Conservation (phyloP, 2,329 filamentous ascomycete species). For the Pseudonectria buxi region DNA sequence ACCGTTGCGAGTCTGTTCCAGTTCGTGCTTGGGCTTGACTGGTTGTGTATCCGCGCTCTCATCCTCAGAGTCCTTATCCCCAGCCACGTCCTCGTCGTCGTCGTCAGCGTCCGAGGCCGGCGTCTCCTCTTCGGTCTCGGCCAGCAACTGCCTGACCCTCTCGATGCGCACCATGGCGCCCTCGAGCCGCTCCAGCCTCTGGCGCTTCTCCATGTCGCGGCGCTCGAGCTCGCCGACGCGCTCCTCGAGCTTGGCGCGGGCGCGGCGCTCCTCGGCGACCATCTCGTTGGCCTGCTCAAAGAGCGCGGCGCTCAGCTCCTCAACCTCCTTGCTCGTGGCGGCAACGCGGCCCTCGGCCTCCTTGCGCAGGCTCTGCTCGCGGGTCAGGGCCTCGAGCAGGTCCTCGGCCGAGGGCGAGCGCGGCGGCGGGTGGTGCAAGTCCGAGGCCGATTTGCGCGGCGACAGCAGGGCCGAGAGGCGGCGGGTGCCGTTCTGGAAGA, state of each 20-base stretch:
- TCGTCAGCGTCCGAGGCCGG: too few relatives aligned
- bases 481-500: slow-evolving; percentile 39
- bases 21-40: too few relatives aligned
- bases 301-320: slow-evolving; percentile 67
- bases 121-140: slow-evolving; percentile 21
- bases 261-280: slow-evolving; percentile 70
- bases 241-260: slow-evolving; percentile 64
- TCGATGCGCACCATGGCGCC: slow-evolving; percentile 65
- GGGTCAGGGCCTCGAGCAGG: slow-evolving; percentile 56
- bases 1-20: too few relatives aligned
- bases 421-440: slow-evolving; percentile 15
- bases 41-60: too few relatives aligned
- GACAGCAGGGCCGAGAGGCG: slow-evolving; percentile 40
- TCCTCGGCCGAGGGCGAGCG: slow-evolving; percentile 34
- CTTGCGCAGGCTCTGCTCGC: slow-evolving; percentile 59
- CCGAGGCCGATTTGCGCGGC: slow-evolving; percentile 39
- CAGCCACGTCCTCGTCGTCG: too few relatives aligned
- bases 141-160: slow-evolving; percentile 57
- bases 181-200: slow-evolving; percentile 63
- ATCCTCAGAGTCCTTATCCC: too few relatives aligned
- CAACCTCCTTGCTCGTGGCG: slow-evolving; percentile 62
- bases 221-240: slow-evolving; percentile 61
- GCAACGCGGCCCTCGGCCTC: slow-evolving; percentile 63
- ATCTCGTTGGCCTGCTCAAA: slow-evolving; percentile 85
- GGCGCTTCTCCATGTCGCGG: slow-evolving; percentile 63